Percentiles rank a stretch among this genome's conserved stretches.
These are phyloP conservation scores for Arthrobotrys sinensis DNA, from an alignment of 2,329 filamentous ascomycete species.

Conservation along the genomic window DNA sequence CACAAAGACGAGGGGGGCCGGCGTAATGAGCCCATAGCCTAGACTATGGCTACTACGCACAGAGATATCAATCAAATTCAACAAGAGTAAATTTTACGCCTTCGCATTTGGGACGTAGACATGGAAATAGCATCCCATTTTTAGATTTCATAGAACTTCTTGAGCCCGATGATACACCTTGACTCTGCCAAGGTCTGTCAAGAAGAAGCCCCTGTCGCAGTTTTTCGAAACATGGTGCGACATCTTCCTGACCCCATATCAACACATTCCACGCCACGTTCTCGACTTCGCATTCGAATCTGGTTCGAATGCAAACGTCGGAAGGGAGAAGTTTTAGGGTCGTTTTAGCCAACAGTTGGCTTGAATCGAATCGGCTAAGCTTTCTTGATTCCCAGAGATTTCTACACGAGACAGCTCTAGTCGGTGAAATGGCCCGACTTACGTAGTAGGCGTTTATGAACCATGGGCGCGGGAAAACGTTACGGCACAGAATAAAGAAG, in stretches of 20 bases:
- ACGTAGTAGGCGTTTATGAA: slow-evolving; percentile 12
- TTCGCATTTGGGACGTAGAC: background rate
- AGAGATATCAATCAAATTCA: too few relatives aligned
- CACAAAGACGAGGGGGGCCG: too few relatives aligned
- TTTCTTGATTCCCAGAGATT: slow-evolving; percentile 25
- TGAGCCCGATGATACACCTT: slow-evolving; percentile 14
- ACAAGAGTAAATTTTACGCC: too few relatives aligned
- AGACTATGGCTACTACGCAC: too few relatives aligned
- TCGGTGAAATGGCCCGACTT: background rate
- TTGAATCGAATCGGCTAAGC: slow-evolving; percentile 26
- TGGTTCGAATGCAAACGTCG: background rate
- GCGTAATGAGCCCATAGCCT: too few relatives aligned
- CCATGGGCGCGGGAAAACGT: slow-evolving; percentile 10
- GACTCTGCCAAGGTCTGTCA: slow-evolving; percentile 21
- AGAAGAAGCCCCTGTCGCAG: slow-evolving; percentile 23
- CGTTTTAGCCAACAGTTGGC: slow-evolving; percentile 18
- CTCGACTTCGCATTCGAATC: background rate
- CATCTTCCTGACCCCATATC: slow-evolving; percentile 14
- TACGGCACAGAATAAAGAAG: slow-evolving; percentile 11
- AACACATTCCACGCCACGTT: slow-evolving; percentile 25
- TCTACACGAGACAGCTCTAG: slow-evolving; percentile 1
- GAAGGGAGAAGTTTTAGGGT: slow-evolving; percentile 6
- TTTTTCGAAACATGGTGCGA: slow-evolving; percentile 25
- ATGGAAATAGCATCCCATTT: background rate
- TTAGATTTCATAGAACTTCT: background rate